Evolutionary conservation across 1,284 basidiomycete genomes (phyloP), one percentile per base, ranked within the genome.

Genomic region (Gymnopus androsaceus): DNA sequence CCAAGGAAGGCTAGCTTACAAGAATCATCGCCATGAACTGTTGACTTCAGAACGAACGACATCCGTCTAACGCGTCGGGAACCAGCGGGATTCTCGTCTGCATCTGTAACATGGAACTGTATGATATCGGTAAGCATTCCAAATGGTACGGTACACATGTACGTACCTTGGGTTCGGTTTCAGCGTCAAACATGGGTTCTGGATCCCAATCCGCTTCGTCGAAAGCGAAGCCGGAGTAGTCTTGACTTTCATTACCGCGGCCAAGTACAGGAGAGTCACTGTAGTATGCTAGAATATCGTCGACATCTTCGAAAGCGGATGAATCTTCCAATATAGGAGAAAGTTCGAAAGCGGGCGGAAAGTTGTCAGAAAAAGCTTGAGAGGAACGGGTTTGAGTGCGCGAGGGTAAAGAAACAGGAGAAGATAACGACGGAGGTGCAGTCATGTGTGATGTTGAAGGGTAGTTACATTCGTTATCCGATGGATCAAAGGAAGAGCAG

Each of bases 401-500:
- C 17, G 51, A 44, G 4, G 17, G 12, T n/a, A 52, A 3, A 2
- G 33, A 27, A 17, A 21, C 42, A 17, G 51, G 42, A 9, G 41
- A 45, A 36, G 42, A 45, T 21, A 45, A 27, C 19, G 36, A 28
- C 34, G 36, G n/a, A 31, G 17, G 41, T 11, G 17, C 21, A 23
- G 51, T n/a, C n/a, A n/a, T n/a, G n/a, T n/a, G n/a, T n/a, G n/a
- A 17, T 12, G 21, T 45, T 7, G 40, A 52, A 6, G 51, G 42
- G 30, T 53, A 53, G 6, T 28, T 45, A 19, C 51, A 41, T 17
- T 53, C 51, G n/a, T 21, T 27, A 53, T 53, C 51, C 14, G 51
- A 53, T 11, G 51, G 31, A 37, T 53, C 51, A 15, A 53, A 53
- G 2, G 51, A 53, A 36, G 51, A 53, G 51, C 51, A 53, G 17